phyloP scores from a whole-genome alignment of 2,329 filamentous ascomycete genomes.

The Fusarium floridanum region DNA sequence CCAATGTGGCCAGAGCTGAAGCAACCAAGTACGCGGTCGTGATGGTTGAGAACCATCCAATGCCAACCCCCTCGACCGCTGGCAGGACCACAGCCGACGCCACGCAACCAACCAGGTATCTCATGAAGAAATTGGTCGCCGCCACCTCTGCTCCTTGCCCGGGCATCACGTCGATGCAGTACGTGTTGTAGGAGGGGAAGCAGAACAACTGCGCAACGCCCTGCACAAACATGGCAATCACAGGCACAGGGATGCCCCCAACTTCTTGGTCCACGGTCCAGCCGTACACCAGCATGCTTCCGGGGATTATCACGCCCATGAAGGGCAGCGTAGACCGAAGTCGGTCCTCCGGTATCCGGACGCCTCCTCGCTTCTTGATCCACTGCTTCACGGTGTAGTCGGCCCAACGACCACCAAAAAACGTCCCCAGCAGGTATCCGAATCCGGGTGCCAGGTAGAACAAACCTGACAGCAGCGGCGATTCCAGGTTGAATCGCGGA shows the following conservation, averaged over 20 bases:
- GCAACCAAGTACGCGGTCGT: constrained; percentile 53
- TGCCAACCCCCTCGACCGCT: constrained; percentile 78
- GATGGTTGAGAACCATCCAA: constrained; percentile 86
- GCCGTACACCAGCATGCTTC: constrained; percentile 73
- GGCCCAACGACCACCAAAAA: constrained; percentile 79
- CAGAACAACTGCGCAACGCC: constrained; percentile 81
- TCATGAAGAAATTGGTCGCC: constrained; percentile 82
- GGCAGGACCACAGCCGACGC: constrained; percentile 81
- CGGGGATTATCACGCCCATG: constrained; percentile 69
- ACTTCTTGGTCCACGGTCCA: constrained; percentile 64
- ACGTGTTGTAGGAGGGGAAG: constrained; percentile 82
- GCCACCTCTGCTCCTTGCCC: constrained; percentile 78
- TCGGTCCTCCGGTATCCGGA: constrained; percentile 76
- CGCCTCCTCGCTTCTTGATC: constrained; percentile 69
- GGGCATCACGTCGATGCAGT: constrained; percentile 85
- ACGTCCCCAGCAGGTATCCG: constrained; percentile 77
- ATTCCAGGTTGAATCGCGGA: constrained; percentile 76
- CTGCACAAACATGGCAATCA: constrained; percentile 80
- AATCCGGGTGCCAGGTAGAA: constrained; percentile 81
- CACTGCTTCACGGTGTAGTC: constrained; percentile 75
- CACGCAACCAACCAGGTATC: constrained; percentile 80
- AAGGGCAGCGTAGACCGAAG: constrained; percentile 71
- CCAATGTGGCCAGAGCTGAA: constrained; percentile 53
- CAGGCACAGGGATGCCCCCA: constrained; percentile 70
- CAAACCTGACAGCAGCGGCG: constrained; percentile 75